phyloP scores from a whole-genome alignment of 768 basidiomycete genomes.

The Myochromella boudieri region DNA sequence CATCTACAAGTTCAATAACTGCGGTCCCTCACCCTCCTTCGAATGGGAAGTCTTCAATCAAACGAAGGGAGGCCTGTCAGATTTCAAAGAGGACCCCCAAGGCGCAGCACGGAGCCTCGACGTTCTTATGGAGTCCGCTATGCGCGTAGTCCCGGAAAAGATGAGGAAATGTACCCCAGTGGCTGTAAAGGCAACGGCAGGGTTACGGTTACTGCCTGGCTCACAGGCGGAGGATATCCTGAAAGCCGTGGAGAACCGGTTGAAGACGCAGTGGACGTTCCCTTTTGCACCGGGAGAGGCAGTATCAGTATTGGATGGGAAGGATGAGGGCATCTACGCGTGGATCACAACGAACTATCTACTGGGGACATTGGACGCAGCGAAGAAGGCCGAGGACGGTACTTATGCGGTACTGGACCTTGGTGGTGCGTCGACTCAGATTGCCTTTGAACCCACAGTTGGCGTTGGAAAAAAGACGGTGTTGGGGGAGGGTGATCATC shows the following conservation, averaged over 20 bases:
- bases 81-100: slow-evolving; percentile 53
- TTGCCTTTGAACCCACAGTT: slow-evolving; percentile 88
- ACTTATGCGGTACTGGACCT: slow-evolving; percentile 90
- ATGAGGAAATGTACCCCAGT: slow-evolving; percentile 80
- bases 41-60: slow-evolving; percentile 94
- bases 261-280: slow-evolving; percentile 9
- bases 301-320: slow-evolving; percentile 91
- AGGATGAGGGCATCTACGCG: slow-evolving; percentile 96
- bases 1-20: slow-evolving; percentile 98
- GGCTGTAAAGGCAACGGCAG: slow-evolving; percentile 91
- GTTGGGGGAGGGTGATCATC: slow-evolving; percentile 83
- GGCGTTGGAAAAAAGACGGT: slow-evolving; percentile 28
- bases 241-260: slow-evolving; percentile 31
- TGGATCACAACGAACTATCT: slow-evolving; percentile 99
- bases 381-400: background rate
- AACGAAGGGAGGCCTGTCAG: slow-evolving; percentile 77
- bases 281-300: slow-evolving; percentile 47
- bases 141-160: slow-evolving; percentile 68
- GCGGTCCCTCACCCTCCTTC: slow-evolving; percentile 68
- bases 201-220: slow-evolving; percentile 70
- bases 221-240: slow-evolving; percentile 34
- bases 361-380: slow-evolving; percentile 67
- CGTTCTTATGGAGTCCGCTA: slow-evolving; percentile 75
- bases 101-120: slow-evolving; percentile 82
- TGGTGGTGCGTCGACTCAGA: slow-evolving; percentile 96